Conservation (phyloP, 2,329 filamentous ascomycete species). For the Talaromyces albobiverticillius region DNA sequence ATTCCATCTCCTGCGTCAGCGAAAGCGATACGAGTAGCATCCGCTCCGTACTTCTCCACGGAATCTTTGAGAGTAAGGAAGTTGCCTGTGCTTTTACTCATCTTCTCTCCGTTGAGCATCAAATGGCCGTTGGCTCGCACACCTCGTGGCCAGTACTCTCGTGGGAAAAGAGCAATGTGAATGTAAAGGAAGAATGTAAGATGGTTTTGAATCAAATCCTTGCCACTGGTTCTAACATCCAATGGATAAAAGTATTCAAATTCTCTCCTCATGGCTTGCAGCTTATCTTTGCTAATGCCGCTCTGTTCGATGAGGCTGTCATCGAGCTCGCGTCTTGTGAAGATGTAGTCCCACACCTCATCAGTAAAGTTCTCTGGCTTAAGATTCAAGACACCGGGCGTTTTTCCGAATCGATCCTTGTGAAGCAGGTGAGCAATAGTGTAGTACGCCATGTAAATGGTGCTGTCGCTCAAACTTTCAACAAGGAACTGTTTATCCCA, state of each 20-base stretch:
- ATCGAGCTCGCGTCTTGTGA: conserved; percentile 69
- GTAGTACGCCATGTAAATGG: conserved; percentile 73
- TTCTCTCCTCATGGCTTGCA: conserved; percentile 80
- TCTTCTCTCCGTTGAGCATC: conserved; percentile 95
- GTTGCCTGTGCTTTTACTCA: conserved; percentile 97
- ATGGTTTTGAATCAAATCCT: conserved; percentile 91
- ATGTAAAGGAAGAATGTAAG: conserved; percentile 95
- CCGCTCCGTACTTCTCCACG: conserved; percentile 88
- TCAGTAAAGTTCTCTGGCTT: conserved; percentile 85
- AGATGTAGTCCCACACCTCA: conserved; percentile 95
- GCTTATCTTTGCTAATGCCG: conserved; percentile 68
- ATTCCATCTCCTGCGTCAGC: conserved; percentile 94
- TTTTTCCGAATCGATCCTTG: conserved; percentile 79
- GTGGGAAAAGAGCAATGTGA: conserved; percentile 83
- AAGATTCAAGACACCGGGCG: conserved; percentile 66
- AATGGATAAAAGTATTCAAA: conserved; percentile 98
- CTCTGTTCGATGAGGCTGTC: conserved; percentile 64
- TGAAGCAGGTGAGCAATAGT: conserved; percentile 66
- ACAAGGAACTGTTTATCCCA: conserved; percentile 92
- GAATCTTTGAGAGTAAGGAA: conserved; percentile 88
- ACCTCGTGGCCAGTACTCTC: conserved; percentile 82
- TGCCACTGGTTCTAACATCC: conserved; percentile 82
- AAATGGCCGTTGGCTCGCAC: conserved; percentile 90
- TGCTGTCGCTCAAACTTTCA: conserved; percentile 87
- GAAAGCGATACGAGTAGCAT: conserved; percentile 85